Percentiles rank a stretch among this genome's conserved stretches.
phyloP scores from a whole-genome alignment of 305 asterid species.

The Fraxinus sp. region DNA sequence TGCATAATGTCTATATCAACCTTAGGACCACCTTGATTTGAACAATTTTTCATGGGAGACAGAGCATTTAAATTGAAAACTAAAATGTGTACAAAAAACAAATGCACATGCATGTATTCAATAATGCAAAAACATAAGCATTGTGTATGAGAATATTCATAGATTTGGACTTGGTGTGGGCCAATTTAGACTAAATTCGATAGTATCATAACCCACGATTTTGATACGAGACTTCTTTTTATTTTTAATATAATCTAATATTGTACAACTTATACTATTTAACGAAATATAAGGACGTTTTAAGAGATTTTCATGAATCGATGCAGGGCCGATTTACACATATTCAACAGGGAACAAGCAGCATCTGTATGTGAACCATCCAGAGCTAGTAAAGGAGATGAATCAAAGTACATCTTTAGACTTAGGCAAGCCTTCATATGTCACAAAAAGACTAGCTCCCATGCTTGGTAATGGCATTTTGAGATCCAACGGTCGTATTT shows the following conservation, averaged over 20 bases:
- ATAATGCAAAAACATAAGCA: not conserved
- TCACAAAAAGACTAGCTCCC: conserved; percentile 76
- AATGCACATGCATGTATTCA: conserved; percentile 1
- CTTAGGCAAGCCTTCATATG: conserved; percentile 74
- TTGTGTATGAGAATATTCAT: not conserved
- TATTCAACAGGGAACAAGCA: conserved; percentile 75
- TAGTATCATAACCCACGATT: not conserved
- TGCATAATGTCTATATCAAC: not conserved
- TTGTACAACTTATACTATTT: too few species aligned
- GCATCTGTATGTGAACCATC: conserved; percentile 71
- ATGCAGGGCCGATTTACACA: conserved; percentile 59
- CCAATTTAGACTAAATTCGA: not conserved
- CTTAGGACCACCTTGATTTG: conserved; percentile 10
- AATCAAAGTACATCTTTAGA: conserved; percentile 43
- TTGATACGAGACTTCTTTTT: not conserved
- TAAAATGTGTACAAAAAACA: not conserved
- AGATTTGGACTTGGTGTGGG: not conserved
- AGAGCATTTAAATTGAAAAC: conserved; percentile 1
- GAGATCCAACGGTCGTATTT: conserved; percentile 71
- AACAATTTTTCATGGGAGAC: not conserved
- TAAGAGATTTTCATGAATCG: not conserved
- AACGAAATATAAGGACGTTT: too few species aligned
- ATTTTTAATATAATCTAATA: not conserved
- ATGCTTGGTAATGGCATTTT: conserved; percentile 85
- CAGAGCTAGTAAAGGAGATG: conserved; percentile 75